Percentiles rank a stretch among this genome's conserved stretches.
phyloP scores from a whole-genome alignment of 768 basidiomycete genomes.

The Lactifluus rugatus region DNA sequence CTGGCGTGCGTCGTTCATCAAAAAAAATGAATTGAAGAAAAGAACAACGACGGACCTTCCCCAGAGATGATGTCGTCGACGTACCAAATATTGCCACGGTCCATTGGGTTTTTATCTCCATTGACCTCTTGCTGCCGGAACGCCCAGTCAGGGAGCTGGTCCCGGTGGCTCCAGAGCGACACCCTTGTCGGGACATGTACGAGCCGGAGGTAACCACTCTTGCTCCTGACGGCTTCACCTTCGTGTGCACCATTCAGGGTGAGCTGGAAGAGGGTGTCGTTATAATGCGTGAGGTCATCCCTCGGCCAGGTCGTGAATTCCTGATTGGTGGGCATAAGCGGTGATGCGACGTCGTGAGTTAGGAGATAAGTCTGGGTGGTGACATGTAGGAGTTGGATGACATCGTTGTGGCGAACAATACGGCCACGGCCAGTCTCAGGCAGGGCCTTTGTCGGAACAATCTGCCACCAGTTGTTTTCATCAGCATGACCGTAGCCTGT shows the following conservation, averaged over 20 bases:
- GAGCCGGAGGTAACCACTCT: conserved; percentile 87
- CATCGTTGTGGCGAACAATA: conserved; percentile 81
- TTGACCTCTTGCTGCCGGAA: conserved; percentile 97
- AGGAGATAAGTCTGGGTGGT: conserved; percentile 74
- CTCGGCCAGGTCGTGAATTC: conserved; percentile 92
- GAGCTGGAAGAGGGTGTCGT: conserved; percentile 85
- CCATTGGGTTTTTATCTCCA: conserved; percentile 84
- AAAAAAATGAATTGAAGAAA: not conserved
- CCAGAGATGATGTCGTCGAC: conserved; percentile 72
- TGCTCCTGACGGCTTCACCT: conserved; percentile 85
- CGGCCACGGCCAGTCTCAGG: conserved; percentile 91
- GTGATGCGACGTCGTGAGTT: conserved; percentile 96
- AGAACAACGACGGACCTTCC: conserved; percentile 44
- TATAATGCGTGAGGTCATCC: conserved; percentile 65
- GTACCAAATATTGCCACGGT: conserved; percentile 81
- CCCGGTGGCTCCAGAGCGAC: conserved; percentile 84
- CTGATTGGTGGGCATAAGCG: conserved; percentile 95
- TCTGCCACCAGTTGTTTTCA: conserved; percentile 91
- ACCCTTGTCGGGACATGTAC: conserved; percentile 86
- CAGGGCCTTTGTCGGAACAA: conserved; percentile 89
- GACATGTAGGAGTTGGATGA: conserved; percentile 82
- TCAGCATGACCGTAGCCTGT: conserved; percentile 94
- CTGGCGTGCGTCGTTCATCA: conserved; percentile 25
- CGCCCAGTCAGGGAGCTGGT: conserved; percentile 90
- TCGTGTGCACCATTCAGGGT: conserved; percentile 61